Evolutionary conservation across 306 rosid species (phyloP), one percentile per base, ranked within the genome.

Genomic region (Comarum palustre): DNA sequence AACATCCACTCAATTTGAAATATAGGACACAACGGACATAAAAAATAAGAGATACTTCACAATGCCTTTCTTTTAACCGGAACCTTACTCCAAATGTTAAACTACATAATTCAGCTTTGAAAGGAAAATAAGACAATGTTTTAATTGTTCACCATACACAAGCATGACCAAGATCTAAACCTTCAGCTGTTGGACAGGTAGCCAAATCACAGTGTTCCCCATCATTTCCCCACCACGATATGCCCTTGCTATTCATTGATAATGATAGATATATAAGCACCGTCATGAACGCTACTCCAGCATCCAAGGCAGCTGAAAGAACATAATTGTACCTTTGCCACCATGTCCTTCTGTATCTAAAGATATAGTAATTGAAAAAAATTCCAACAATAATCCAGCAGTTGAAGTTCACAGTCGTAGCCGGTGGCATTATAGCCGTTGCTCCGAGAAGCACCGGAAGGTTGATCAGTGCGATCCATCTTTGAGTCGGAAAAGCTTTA

Each of bases 211-310:
- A 90, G n/a, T 87, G 92, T 32, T 88, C 91, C 5, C 80, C 84
- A 6, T 27, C 15, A 8, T 38, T 38, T 38, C 90, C 94, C 94
- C 94, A 88, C 92, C 94, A 88, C 0, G 71, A 0, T n/a, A 88
- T 0, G 51, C 71, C 41, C 42, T 1, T 79, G 0, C 31, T 69
- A 16, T 67, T 48, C 81, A 69, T 63, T 14, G 74, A 77, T 13
- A 34, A 77, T 4, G 67, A 38, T 61, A 88, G 83, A 64, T 81
- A 83, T 15, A 88, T 65, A 73, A 88, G 71, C 72, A 85, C 82
- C n/a, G 81, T 79, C 85, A 86, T 83, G 82, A 88, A 85, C n/a
- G 85, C 86, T 62, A 82, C 31, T 3, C 86, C 86, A 22, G 82
- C 82, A 50, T 82, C 86, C 51, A 82, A 68, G 8, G 82, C 86